Evolutionary conservation across 2,329 filamentous ascomycete genomes (phyloP), one percentile per base, ranked within the genome.

Genomic region (Fusarium torulosum): DNA sequence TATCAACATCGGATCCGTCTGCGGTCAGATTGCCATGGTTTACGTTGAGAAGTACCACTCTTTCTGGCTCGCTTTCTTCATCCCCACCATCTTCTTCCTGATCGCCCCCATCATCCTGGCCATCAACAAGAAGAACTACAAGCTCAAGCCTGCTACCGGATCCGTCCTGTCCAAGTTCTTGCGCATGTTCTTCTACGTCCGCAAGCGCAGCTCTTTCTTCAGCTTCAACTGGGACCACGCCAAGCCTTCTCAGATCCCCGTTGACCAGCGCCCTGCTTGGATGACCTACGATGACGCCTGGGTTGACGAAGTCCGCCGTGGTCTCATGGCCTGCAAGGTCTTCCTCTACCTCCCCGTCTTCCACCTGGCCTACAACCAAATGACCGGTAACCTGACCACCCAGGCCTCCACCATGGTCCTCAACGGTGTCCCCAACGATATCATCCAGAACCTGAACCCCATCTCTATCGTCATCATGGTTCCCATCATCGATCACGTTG

Each of bases 241-340:
- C 61, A 92, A 91, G 79, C 91, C 91, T 4, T 91, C 88, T 75
- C 80, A 82, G 35, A 82, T 92, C 7, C 79, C 84, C 11, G 79
- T 84, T 37, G 77, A 76, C 2, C 75, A 83, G 66, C 88, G 88
- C 54, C 91, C 91, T 0, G 40, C 55, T 0, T 94, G 91, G 91
- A 94, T 94, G 90, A 91, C 89, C 0, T 94, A 93, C 70, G 91
- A 95, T 65, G 92, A 95, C 70, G 87, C 87, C 52, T 95, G 91
- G 91, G 91, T 95, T 33, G 91, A 93, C 75, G 90, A 94, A 75
- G 88, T 94, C 47, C 84, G 84, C 52, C 89, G 91, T 78, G 91
- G 90, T 63, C 81, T 91, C 57, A 83, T 85, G 71, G 90, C 90
- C 57, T 92, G 90, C 81, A 83, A 86, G 67, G 90, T 93, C 33